Evolutionary conservation across 352 stramenopile species (phyloP), one percentile per base, ranked within the genome.

Genomic region (Bremia lactucae): DNA sequence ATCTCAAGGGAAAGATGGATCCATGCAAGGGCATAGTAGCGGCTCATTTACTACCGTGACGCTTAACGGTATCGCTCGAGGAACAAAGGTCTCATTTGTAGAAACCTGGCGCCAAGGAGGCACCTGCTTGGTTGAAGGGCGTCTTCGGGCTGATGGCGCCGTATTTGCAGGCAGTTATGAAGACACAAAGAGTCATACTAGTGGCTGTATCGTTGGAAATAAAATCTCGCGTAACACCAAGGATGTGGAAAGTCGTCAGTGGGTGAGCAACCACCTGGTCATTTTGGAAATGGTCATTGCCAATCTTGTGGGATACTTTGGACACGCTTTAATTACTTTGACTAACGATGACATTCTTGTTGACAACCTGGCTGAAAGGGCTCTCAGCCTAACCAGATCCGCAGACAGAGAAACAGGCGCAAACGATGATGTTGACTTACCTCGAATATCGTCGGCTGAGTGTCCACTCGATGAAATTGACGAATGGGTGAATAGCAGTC

Each of bases 171-270:
- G 81, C 19, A 84, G 55, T 29, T 93, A 93, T 26, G 78, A 93
- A 68, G 81, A 93, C 44, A 78, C 81, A 4, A 93, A 91, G 31
- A 90, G 78, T 26, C 78, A 89, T 42, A 93, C 81, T 8, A 87
- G 74, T 42, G 81, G 81, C 29, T 83, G 65, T 31, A 91, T 93
- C 53, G 56, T 83, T 9, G 81, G 81, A 20, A 79, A 65, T 35
- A 87, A 81, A 41, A 61, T 80, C 6, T 64, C 58, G n/a, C 43
- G 50, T 22, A 35, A 55, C n/a, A 11, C 11, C 9, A 65, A 44
- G 15, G 49, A 55, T 15, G 41, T 6, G 13, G 4, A 36, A 35
- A 29, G 29, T 40, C 47, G 46, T 20, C 53, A 65, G 26, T 61
- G 44, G 51, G 48, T 68, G 34, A 70, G 57, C 49, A 81, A 80